Conservation (phyloP, 2,329 filamentous ascomycete genomes). For the Exserohilum turcica region DNA sequence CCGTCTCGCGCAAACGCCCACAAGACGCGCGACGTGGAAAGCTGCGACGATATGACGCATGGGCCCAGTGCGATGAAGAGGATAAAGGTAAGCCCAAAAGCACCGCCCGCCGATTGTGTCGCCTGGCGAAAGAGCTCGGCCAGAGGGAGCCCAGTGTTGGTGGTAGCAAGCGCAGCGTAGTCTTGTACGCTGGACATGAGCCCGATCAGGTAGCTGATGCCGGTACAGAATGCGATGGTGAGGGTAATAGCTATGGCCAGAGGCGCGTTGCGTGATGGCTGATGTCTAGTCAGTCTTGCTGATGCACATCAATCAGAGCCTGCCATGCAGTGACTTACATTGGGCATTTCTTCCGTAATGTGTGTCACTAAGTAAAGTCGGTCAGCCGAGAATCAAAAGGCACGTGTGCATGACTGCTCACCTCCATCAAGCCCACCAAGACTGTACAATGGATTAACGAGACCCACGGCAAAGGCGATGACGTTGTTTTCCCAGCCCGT, state of each 20-base stretch:
- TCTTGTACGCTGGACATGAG: constrained; percentile 53
- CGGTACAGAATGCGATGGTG: constrained; percentile 57
- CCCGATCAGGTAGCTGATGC: constrained; percentile 56
- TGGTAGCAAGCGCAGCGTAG: constrained; percentile 44
- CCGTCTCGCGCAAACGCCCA: constrained; percentile 56
- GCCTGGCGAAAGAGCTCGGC: constrained; percentile 56
- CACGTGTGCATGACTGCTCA: neutral
- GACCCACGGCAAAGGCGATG: constrained; percentile 9
- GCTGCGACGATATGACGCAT: constrained; percentile 48
- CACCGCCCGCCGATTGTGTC: constrained; percentile 49
- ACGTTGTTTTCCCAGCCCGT: constrained; percentile 17
- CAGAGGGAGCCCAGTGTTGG: constrained; percentile 51
- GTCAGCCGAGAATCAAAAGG: neutral
- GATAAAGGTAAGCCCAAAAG: constrained; percentile 51
- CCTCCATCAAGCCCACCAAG: constrained; percentile 2
- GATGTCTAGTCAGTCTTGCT: neutral
- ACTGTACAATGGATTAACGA: constrained; percentile 10
- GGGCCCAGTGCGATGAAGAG: constrained; percentile 53
- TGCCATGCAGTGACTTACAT: neutral
- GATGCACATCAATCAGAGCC: too few relatives aligned
- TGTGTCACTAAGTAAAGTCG: neutral
- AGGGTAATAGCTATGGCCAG: constrained; percentile 52
- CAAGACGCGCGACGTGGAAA: constrained; percentile 42
- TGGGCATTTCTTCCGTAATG: constrained; percentile 2
- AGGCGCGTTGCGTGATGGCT: constrained; percentile 47